These are phyloP conservation scores for Phaeomoniella chlamydospora DNA, from an alignment of 2,329 filamentous ascomycete species.

Conservation along the genomic window DNA sequence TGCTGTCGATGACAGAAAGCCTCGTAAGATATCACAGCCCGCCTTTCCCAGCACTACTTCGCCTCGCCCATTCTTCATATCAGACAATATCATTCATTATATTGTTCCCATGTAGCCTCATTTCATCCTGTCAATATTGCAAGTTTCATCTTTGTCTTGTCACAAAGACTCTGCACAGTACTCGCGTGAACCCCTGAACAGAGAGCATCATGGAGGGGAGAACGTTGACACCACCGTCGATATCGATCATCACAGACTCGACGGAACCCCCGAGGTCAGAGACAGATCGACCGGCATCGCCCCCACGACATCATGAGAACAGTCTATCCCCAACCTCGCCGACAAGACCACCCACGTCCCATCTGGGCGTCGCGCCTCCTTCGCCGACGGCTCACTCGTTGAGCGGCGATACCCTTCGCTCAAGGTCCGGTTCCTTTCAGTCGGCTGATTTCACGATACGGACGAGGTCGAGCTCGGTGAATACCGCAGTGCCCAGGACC, in stretches of 20 bases:
- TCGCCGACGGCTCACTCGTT: constrained; percentile 20
- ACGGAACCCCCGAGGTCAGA: background rate
- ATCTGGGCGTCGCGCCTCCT: constrained; percentile 4
- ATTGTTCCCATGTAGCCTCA: too few species aligned
- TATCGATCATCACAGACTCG: background rate
- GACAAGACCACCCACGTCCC: background rate
- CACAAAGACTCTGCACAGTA: too few species aligned
- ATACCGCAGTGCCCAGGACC: constrained; percentile 5
- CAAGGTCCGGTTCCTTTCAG: constrained; percentile 24
- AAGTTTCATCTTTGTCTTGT: too few species aligned
- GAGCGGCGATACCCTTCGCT: constrained; percentile 28
- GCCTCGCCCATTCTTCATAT: too few species aligned
- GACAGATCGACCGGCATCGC: background rate
- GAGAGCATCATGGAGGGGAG: background rate
- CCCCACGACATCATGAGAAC: background rate
- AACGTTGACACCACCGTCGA: background rate
- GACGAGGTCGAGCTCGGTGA: constrained; percentile 16
- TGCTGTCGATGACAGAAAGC: too few species aligned
- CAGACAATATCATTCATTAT: too few species aligned
- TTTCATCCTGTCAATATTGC: too few species aligned
- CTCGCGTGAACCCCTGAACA: too few species aligned
- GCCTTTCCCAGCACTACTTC: too few species aligned
- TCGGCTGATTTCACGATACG: constrained; percentile 13
- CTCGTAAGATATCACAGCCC: too few species aligned
- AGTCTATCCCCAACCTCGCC: background rate